Evolutionary conservation across 108 stramenopile genomes (phyloP), one percentile per base, ranked within the genome.

Genomic region (Conticribra guillardii): DNA sequence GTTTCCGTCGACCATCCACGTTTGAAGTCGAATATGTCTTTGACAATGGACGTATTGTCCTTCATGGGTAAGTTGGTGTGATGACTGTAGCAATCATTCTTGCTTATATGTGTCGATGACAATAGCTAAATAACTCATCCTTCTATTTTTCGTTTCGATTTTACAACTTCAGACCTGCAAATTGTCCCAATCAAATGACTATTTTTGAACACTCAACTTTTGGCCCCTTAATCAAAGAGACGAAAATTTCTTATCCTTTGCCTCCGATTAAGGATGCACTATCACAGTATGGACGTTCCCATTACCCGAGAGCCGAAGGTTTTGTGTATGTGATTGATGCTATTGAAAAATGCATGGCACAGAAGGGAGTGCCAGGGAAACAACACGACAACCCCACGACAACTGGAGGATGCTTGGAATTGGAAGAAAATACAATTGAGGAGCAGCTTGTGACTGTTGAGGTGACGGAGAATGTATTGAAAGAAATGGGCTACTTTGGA

Each of bases 251-350:
- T 18, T 73, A 54, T 57, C 46, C 62, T 8, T 55, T 73, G 0
- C 72, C 72, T 22, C 44, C 55, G n/a, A 49, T 69, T 7, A 57
- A n/a, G 23, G 32, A 46, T 34, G 55, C 16, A 4, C 14, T 73
- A 26, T 48, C 44, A 15, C 62, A 15, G 22, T 73, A 53, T 64
- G 72, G 72, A 30, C 21, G 19, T 11, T 44, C 63, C 2, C 29
- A 64, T 24, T 73, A 73, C 58, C 72, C 72, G 44, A 50, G 72
- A 54, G 54, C 72, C 2, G 63, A 73, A 31, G 72, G 72, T 0
- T 73, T 73, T 73, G 63, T 32, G n/a, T 73, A 73, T 57, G 63
- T 73, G 23, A 73, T 73, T 51, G 63, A 73, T 73, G 32, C 54
- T 2, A 58, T 73, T 15, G 72, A 73, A 32, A 53, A 56, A 48